A percentile compares a stretch with the other conserved stretches of the same genome.
Conservation (phyloP, 805 yeast species). For the Candida koratica region DNA sequence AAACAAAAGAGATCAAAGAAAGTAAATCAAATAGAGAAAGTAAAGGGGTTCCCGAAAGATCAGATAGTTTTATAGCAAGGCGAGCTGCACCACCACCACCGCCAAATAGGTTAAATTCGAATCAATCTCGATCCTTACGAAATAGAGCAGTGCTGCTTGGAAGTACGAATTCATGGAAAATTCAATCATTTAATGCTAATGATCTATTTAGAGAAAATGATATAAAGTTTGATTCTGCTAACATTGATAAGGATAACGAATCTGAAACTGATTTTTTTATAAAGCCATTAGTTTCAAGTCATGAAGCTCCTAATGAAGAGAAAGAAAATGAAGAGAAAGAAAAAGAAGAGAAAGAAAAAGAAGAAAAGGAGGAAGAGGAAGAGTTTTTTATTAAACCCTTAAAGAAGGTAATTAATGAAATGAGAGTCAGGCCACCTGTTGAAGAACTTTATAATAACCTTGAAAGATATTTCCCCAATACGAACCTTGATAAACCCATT, state of each 20-base stretch:
- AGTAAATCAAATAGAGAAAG: not conserved
- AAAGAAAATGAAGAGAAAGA: no score
- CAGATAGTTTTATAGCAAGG: constrained; percentile 52
- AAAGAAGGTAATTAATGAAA: constrained; percentile 12
- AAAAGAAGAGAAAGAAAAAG: no score
- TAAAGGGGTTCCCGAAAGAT: constrained; percentile 7
- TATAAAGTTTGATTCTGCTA: constrained; percentile 56
- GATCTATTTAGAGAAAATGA: constrained; percentile 68
- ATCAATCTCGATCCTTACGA: constrained; percentile 11
- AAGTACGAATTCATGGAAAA: constrained; percentile 8
- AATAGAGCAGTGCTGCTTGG: constrained; percentile 12
- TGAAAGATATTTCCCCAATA: constrained; percentile 87
- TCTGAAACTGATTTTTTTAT: constrained; percentile 31
- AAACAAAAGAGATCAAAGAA: not conserved
- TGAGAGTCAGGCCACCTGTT: constrained; percentile 89
- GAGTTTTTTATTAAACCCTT: constrained; percentile 55
- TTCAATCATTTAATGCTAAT: constrained; percentile 12
- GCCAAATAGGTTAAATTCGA: constrained; percentile 13
- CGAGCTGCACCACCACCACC: constrained; percentile 77
- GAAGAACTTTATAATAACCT: constrained; percentile 89
- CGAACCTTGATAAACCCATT: constrained; percentile 89
- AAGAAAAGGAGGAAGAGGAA: no score
- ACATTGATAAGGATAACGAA: constrained; percentile 18
- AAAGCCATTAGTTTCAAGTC: constrained; percentile 18
- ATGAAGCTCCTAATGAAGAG: constrained; percentile 6